Conservation (phyloP, 176 grass and related monocot genomes). For the Calamus simplicifolius region DNA sequence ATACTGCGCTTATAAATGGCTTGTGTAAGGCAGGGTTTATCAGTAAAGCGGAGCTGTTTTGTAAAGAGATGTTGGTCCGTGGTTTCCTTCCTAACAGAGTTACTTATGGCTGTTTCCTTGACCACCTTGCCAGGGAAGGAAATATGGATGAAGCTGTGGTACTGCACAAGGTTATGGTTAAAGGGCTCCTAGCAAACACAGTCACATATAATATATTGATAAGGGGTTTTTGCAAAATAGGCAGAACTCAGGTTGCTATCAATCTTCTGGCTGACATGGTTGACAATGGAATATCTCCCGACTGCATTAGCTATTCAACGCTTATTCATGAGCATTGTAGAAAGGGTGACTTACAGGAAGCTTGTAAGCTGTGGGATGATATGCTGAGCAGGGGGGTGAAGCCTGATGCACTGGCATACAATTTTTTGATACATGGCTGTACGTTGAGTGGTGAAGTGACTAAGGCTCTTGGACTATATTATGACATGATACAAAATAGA, state of each 20-base stretch:
- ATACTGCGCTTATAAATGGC: conserved; percentile 52
- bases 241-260: conserved; percentile 46
- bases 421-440: conserved; percentile 59
- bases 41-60: conserved; percentile 51
- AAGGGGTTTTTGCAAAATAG: conserved; percentile 53
- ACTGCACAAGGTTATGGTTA: conserved; percentile 45
- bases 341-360: conserved; percentile 43
- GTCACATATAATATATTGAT: conserved; percentile 66
- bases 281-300: conserved; percentile 40
- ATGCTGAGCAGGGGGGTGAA: conserved; percentile 55
- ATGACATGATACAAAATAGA: conserved; percentile 40
- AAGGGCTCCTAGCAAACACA: conserved; percentile 37
- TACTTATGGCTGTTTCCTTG: conserved; percentile 60
- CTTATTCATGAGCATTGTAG: conserved; percentile 53
- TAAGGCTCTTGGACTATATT: conserved; percentile 40
- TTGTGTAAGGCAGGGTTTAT: conserved; percentile 60
- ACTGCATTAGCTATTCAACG: conserved; percentile 66
- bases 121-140: conserved; percentile 53
- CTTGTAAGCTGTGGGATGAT: conserved; percentile 52
- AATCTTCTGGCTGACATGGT: conserved; percentile 29
- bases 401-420: conserved; percentile 57
- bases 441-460: conserved; percentile 30
- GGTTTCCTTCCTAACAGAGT: conserved; percentile 41
- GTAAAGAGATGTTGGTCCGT: conserved; percentile 50
- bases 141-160: conserved; percentile 41